Evolutionary conservation across 306 rosid genomes (phyloP).

Genomic region (Citrullus colocynthis): DNA sequence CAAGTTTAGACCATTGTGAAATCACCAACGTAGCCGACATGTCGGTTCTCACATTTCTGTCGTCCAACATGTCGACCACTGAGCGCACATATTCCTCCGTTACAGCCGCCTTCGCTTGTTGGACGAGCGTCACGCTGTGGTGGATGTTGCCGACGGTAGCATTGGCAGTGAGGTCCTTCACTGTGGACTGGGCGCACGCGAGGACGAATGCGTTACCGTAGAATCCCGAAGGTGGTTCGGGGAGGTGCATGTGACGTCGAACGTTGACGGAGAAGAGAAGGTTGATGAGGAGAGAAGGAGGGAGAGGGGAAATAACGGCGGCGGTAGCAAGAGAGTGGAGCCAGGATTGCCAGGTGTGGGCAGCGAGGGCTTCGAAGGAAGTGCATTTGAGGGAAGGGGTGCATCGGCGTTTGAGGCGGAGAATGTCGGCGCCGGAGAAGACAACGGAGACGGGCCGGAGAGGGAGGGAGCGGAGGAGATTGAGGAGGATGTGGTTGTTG

Average conservation of each 20-base stretch:
- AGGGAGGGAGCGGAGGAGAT: constrained; percentile 48
- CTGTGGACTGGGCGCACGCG: constrained; percentile 47
- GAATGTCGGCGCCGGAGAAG: constrained; percentile 30
- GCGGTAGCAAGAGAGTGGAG: constrained; percentile 21
- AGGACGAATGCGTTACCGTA: constrained; percentile 71
- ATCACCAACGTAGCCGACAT: constrained; percentile 52
- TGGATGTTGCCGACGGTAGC: constrained; percentile 16
- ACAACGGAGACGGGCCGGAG: constrained; percentile 41
- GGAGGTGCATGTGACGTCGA: constrained; percentile 15
- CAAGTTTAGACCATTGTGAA: constrained; percentile 78
- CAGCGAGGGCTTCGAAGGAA: constrained; percentile 55
- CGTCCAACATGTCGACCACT: constrained; percentile 57
- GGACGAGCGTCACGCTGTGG: constrained; percentile 44
- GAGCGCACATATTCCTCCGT: constrained; percentile 41
- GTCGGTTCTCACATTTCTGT: constrained; percentile 40
- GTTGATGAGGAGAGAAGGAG: constrained; percentile 29
- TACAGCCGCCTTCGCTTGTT: constrained; percentile 32
- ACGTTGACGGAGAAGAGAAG: constrained; percentile 68
- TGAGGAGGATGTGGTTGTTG: constrained; percentile 1
- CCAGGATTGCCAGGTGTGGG: constrained; percentile 95
- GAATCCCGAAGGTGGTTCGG: constrained; percentile 37
- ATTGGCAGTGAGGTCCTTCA: constrained; percentile 18
- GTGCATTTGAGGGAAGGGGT: constrained; percentile 53
- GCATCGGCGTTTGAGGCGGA: constrained; percentile 46
- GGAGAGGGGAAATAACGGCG: background rate